phyloP scores from a whole-genome alignment of 192 early-diverging fungal genomes.

The Umbelopsis vinacea region DNA sequence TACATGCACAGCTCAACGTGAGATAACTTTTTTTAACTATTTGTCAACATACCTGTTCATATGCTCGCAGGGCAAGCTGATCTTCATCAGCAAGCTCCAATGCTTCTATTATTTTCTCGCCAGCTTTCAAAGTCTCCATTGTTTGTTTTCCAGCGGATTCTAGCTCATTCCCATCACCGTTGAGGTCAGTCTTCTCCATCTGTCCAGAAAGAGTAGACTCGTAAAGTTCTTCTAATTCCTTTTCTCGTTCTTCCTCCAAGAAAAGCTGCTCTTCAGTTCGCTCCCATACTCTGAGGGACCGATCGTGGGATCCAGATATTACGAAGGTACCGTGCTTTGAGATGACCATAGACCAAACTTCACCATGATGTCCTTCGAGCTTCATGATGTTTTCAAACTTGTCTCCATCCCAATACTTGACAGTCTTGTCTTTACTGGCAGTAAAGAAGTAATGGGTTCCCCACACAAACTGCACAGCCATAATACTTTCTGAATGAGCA shows the following conservation, averaged over 20 bases:
- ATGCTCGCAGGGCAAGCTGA: conserved; percentile 65
- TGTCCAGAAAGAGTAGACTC: conserved; percentile 76
- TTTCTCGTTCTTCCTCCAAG: conserved; percentile 95
- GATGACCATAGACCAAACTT: conserved; percentile 93
- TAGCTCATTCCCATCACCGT: conserved; percentile 52
- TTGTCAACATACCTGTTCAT: conserved; percentile 51
- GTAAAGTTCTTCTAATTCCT: conserved; percentile 89
- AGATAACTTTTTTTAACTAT: not conserved
- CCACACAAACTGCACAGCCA: conserved; percentile 86
- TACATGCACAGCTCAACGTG: not conserved
- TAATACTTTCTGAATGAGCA: conserved; percentile 94
- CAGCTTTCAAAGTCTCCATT: conserved; percentile 94
- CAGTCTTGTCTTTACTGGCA: conserved; percentile 83
- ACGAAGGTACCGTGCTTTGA: conserved; percentile 89
- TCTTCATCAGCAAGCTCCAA: conserved; percentile 90
- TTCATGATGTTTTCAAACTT: conserved; percentile 97
- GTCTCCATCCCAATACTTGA: conserved; percentile 98
- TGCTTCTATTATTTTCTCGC: conserved; percentile 92
- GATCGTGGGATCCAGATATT: conserved; percentile 90
- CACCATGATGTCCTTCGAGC: conserved; percentile 90
- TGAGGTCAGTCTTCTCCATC: conserved; percentile 58
- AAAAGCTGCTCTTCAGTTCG: conserved; percentile 95
- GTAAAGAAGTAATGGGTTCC: conserved; percentile 97
- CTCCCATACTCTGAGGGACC: conserved; percentile 94
- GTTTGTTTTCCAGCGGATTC: conserved; percentile 86